Percentiles rank a stretch among this genome's conserved stretches.
Evolutionary conservation across 352 stramenopile species (phyloP).

Genomic region (Pythium coloratum): DNA sequence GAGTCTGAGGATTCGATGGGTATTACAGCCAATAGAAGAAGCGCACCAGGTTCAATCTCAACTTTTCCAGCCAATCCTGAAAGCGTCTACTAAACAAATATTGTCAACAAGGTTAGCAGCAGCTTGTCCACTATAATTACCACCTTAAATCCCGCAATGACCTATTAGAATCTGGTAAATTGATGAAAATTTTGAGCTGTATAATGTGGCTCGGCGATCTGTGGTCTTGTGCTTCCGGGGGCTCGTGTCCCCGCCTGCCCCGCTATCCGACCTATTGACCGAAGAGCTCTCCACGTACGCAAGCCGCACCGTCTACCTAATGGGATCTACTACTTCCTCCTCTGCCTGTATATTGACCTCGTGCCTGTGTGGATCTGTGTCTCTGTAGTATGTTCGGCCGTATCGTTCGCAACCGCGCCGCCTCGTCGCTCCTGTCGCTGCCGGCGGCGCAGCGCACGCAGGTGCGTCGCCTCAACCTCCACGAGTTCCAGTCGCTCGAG

Average conservation of each 20-base stretch:
- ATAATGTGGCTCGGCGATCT: slow-evolving; percentile 17
- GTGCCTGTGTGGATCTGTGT: background rate
- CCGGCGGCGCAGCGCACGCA: slow-evolving; percentile 56
- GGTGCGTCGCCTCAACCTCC: slow-evolving; percentile 90
- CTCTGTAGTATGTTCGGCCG: slow-evolving; percentile 54
- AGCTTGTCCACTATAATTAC: background rate
- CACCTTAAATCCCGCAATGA: no score
- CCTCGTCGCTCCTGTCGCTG: slow-evolving; percentile 50
- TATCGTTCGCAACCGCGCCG: slow-evolving; percentile 38
- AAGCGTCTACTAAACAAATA: slow-evolving; percentile 14
- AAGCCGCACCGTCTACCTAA: slow-evolving; percentile 4
- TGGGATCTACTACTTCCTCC: background rate
- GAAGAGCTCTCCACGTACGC: slow-evolving; percentile 15
- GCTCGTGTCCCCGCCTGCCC: slow-evolving; percentile 13
- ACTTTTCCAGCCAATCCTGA: slow-evolving; percentile 5
- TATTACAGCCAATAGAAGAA: slow-evolving; percentile 3
- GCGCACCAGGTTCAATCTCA: slow-evolving; percentile 8
- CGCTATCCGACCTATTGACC: slow-evolving; percentile 6
- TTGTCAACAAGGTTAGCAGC: background rate
- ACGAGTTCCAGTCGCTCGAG: slow-evolving; percentile 94
- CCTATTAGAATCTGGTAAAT: no score
- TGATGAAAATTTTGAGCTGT: no score
- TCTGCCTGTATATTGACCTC: background rate
- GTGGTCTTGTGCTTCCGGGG: slow-evolving; percentile 20
- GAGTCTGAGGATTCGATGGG: background rate